phyloP scores from a whole-genome alignment of 1,284 basidiomycete genomes.

The Ganoderma multipileum region DNA sequence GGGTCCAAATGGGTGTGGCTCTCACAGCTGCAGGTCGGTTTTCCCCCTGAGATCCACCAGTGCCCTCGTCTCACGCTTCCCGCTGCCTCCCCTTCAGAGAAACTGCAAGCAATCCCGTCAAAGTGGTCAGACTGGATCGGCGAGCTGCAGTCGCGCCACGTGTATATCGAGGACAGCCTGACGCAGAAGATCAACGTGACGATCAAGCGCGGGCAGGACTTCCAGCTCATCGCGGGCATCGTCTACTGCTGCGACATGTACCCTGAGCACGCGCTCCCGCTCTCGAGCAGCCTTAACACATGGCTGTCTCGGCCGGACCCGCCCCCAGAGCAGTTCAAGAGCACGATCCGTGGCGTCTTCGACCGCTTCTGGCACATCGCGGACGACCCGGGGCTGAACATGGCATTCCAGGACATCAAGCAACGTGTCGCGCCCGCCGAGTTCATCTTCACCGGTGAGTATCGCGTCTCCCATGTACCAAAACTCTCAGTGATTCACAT shows the following conservation, averaged over 20 bases:
- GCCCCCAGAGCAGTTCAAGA: constrained; percentile 55
- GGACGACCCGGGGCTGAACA: constrained; percentile 42
- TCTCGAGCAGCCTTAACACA: constrained; percentile 58
- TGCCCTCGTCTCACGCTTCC: not conserved
- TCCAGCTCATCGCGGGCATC: constrained; percentile 70
- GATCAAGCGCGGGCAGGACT: constrained; percentile 69
- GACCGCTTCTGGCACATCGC: constrained; percentile 63
- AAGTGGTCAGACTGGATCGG: constrained; percentile 64
- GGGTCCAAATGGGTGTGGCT: constrained; percentile 78
- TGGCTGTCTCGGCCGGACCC: constrained; percentile 58
- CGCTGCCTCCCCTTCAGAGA: constrained; percentile 59
- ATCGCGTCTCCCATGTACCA: not conserved
- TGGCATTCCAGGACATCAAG: constrained; percentile 55
- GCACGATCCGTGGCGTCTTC: constrained; percentile 55
- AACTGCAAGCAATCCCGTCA: constrained; percentile 73
- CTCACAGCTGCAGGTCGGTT: constrained; percentile 67
- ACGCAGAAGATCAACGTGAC: constrained; percentile 61
- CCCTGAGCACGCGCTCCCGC: constrained; percentile 55
- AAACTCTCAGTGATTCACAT: too few relatives aligned
- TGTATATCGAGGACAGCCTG: constrained; percentile 60
- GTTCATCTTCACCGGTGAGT: constrained; percentile 75
- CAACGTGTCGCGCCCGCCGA: constrained; percentile 75
- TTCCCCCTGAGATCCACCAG: not conserved
- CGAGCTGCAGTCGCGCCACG: constrained; percentile 57
- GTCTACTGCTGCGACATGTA: constrained; percentile 67